These are phyloP conservation scores for Avena insularis DNA, from an alignment of 176 grass and related monocot genomes.

Conservation along the genomic window DNA sequence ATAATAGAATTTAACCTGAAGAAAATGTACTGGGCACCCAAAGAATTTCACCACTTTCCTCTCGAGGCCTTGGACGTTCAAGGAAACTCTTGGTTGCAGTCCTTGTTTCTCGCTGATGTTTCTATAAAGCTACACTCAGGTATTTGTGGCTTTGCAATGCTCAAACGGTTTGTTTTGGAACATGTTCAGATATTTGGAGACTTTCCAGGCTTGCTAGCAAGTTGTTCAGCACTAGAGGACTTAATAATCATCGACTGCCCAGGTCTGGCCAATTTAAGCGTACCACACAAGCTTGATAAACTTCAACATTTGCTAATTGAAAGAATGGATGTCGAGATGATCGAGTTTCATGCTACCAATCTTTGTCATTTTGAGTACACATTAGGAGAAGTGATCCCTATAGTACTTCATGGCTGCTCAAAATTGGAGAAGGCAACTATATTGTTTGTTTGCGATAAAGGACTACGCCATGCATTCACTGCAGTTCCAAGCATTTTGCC, in stretches of 20 bases:
- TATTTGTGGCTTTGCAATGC: slow-evolving; percentile 17
- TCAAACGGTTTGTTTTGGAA: slow-evolving; percentile 24
- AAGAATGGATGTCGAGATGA: neutral
- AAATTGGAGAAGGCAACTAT: neutral
- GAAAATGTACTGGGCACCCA: neutral
- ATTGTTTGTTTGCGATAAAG: neutral
- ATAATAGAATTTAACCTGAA: slow-evolving; percentile 7
- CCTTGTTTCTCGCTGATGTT: slow-evolving; percentile 3
- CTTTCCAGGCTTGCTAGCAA: neutral
- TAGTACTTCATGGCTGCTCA: slow-evolving; percentile 33
- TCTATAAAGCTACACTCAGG: neutral
- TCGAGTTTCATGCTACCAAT: neutral
- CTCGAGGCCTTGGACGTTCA: slow-evolving; percentile 29
- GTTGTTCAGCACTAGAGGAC: slow-evolving; percentile 4
- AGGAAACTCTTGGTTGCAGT: slow-evolving; percentile 11
- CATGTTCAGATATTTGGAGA: slow-evolving; percentile 16
- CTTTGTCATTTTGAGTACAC: slow-evolving; percentile 21
- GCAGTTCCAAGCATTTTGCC: neutral
- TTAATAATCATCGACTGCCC: neutral
- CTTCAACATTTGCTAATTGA: slow-evolving; percentile 16
- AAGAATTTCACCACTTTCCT: slow-evolving; percentile 5
- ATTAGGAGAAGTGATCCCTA: neutral
- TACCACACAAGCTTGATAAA: neutral
- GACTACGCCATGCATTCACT: neutral
- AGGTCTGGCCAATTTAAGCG: neutral